Percentiles rank a stretch among this genome's conserved stretches.
phyloP scores from a whole-genome alignment of 306 rosid genomes.

The Spatholobus suberectus region DNA sequence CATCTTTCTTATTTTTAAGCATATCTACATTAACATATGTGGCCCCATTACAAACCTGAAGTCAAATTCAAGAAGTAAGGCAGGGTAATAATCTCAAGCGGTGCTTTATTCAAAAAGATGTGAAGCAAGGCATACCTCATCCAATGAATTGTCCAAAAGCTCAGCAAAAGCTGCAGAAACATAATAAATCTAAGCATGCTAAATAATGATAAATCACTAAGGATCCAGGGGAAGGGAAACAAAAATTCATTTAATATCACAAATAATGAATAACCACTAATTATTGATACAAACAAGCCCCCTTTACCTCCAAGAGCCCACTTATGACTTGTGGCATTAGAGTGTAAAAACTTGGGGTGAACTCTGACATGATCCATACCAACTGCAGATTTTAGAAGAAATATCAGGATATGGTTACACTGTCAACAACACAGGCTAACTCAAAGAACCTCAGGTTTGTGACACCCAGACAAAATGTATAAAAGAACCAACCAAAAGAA shows the following conservation, averaged over 20 bases:
- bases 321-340: conserved; percentile 98
- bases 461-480: conserved; percentile 8
- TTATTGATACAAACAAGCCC: conserved; percentile 13
- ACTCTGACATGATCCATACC: conserved; percentile 98
- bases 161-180: conserved; percentile 90
- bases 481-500: not conserved
- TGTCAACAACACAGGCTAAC: not conserved
- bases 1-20: conserved; percentile 74
- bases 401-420: conserved; percentile 7
- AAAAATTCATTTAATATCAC: conserved; percentile 28
- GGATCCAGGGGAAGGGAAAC: not conserved
- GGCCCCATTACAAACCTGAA: conserved; percentile 89
- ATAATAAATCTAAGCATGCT: conserved; percentile 33
- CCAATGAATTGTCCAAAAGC: conserved; percentile 93
- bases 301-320: conserved; percentile 98
- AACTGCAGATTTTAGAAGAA: conserved; percentile 61
- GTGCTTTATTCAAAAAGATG: not conserved
- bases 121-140: conserved; percentile 65
- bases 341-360: conserved; percentile 97
- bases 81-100: conserved; percentile 22
- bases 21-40: conserved; percentile 83
- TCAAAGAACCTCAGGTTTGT: conserved; percentile 11
- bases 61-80: conserved; percentile 39
- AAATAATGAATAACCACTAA: not conserved
- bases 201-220: conserved; percentile 22